Conservation (phyloP, 106 monocot genomes). For the Dendrobium nobile region DNA sequence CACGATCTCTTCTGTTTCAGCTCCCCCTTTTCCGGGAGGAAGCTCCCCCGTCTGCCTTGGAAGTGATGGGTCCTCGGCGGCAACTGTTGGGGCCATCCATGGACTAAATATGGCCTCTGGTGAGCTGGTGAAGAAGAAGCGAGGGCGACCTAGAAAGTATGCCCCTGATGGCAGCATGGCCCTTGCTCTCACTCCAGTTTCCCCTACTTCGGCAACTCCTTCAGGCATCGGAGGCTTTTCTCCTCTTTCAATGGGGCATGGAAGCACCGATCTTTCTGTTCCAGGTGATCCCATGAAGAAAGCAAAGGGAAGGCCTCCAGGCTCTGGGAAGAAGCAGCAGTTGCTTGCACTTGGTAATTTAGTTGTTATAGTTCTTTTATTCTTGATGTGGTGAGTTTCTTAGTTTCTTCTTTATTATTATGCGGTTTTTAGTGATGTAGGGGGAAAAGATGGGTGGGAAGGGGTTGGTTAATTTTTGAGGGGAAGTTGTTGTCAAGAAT, state of each 20-base stretch:
- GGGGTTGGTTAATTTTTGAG: not conserved
- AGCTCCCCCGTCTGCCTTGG: not conserved
- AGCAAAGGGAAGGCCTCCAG: constrained; percentile 41
- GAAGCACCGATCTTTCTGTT: constrained; percentile 1
- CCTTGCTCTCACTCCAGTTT: constrained; percentile 13
- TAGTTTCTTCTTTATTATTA: not conserved
- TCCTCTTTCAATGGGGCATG: not conserved
- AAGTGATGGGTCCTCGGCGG: not conserved
- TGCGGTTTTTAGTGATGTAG: not conserved
- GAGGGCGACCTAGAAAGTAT: constrained; percentile 61
- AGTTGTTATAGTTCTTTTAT: constrained; percentile 5
- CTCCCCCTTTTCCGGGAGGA: constrained; percentile 1
- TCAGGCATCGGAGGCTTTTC: not conserved
- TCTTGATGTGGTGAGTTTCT: not conserved
- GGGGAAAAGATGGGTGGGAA: not conserved
- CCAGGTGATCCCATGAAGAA: constrained; percentile 13
- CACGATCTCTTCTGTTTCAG: not conserved
- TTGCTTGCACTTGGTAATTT: constrained; percentile 46
- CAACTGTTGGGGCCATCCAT: not conserved
- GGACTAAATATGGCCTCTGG: not conserved
- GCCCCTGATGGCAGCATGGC: constrained; percentile 41
- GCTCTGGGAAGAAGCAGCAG: constrained; percentile 56
- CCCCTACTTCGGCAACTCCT: constrained; percentile 10
- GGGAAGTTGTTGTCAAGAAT: not conserved
- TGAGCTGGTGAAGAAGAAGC: constrained; percentile 4